These are phyloP conservation scores for Fusarium dlaminii DNA, from an alignment of 2,329 filamentous ascomycete genomes.

Conservation along the genomic window DNA sequence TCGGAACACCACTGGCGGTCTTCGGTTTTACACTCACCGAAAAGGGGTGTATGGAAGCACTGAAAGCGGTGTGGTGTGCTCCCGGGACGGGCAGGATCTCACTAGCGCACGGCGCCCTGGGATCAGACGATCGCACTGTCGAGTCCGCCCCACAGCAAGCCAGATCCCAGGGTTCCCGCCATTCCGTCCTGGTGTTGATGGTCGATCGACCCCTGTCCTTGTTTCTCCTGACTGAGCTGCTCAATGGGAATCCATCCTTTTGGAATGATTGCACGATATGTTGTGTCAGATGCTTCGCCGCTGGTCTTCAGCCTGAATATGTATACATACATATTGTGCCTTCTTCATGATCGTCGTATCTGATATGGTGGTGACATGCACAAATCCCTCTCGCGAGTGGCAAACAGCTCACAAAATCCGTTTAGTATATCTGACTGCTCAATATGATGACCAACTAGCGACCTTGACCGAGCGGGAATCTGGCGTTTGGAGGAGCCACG, in stretches of 20 bases:
- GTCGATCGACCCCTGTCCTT: conserved; percentile 29
- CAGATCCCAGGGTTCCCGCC: conserved; percentile 45
- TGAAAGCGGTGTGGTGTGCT: conserved; percentile 40
- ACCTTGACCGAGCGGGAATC: conserved; percentile 33
- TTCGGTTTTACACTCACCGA: neutral
- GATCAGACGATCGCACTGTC: conserved; percentile 45
- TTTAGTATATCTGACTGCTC: conserved; percentile 31
- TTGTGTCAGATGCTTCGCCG: conserved; percentile 21
- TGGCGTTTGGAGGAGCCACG: conserved; percentile 29
- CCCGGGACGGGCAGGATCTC: conserved; percentile 45
- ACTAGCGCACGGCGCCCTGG: conserved; percentile 40
- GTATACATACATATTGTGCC: neutral
- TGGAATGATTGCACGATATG: neutral
- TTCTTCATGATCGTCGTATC: neutral
- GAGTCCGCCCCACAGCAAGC: conserved; percentile 39
- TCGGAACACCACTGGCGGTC: neutral
- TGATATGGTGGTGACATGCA: neutral
- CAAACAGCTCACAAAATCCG: conserved; percentile 27
- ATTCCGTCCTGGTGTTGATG: conserved; percentile 33
- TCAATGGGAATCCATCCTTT: neutral
- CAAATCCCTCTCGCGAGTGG: conserved; percentile 18
- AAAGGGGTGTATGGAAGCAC: conserved; percentile 25
- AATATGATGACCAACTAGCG: conserved; percentile 14
- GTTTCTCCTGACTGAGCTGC: conserved; percentile 31
- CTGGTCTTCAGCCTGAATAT: conserved; percentile 31